phyloP scores from a whole-genome alignment of 1,284 basidiomycete genomes.

The Moesziomyces antarcticus region DNA sequence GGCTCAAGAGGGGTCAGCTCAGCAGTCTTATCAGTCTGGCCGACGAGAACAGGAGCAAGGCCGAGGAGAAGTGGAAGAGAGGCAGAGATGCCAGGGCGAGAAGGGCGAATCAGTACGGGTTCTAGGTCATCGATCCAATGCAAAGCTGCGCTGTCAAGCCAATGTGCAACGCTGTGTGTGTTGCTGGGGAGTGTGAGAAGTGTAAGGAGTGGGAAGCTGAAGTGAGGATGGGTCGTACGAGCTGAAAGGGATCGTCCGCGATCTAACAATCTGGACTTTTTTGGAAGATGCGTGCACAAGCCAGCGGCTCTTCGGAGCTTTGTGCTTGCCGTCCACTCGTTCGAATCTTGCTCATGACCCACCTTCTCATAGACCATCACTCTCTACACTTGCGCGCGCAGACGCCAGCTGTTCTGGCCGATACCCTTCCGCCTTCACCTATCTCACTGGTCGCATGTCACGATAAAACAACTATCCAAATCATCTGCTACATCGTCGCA shows the following conservation, averaged over 20 bases:
- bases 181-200: constrained; percentile 2
- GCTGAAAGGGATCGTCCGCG: not conserved
- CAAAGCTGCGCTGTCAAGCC: too few relatives aligned
- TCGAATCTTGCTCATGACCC: too few relatives aligned
- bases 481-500: not conserved
- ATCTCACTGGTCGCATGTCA: too few relatives aligned
- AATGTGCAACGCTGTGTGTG: too few relatives aligned
- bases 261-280: too few relatives aligned
- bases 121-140: not conserved
- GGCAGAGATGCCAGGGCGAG: constrained; percentile 23
- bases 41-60: constrained; percentile 45
- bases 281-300: constrained; percentile 15
- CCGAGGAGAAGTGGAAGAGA: constrained; percentile 59
- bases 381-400: not conserved
- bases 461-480: too few relatives aligned
- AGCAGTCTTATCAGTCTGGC: constrained; percentile 58
- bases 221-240: not conserved
- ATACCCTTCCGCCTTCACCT: too few relatives aligned
- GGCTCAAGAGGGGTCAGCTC: constrained; percentile 60
- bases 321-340: not conserved
- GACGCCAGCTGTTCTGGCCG: too few relatives aligned
- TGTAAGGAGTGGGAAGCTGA: not conserved
- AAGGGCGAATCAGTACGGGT: constrained; percentile 36
- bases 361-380: not conserved
- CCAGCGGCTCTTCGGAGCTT: constrained; percentile 18